Evolutionary conservation across 805 yeast genomes (phyloP), one percentile per base, ranked within the genome.

Genomic region (Middelhovenomyces tepae): DNA sequence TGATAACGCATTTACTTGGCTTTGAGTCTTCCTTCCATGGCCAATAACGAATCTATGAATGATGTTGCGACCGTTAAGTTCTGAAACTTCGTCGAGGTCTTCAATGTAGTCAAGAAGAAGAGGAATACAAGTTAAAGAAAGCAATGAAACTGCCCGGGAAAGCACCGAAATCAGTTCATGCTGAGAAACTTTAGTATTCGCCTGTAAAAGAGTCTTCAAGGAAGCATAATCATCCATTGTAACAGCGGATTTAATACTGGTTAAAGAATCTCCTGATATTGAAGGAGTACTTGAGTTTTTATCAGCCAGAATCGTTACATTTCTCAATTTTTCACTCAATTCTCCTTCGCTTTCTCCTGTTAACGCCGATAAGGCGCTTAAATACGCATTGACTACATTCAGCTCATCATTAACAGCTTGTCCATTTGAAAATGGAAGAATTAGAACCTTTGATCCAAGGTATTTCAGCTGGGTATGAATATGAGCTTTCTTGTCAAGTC

Each of bases 21-120:
- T 21, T 7, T 27, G n/a, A 15, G 30, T 27, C 10, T 34, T 39
- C 15, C 84, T 76, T 4, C 94, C 95, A 36, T 81, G 65, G 6
- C 80, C 71, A 35, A 87, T 76, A 16, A 87, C 75, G 47, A 78
- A 80, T 43, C 83, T 84, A 53, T 87, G 97, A 47, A 87, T 71
- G 48, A 87, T 78, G 51, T 82, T 87, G 44, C 95, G 68, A 11
- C 83, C 83, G 35, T 79, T 75, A 27, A 87, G 73, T 47, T 86
- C 95, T 5, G 74, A 60, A 0, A 75, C 64, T 45, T 83, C 91
- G 28, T 69, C 62, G 16, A 78, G 54, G 8, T 67, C 63, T 6
- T 72, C 71, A 26, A 75, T 64, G 10, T 62, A 59, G 16, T 60
- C 64, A 32, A 79, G 58, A 22, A 80, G 48, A n/a, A 47, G 55